phyloP scores from a whole-genome alignment of 192 early-diverging fungal species.

The Mortierella antarctica region DNA sequence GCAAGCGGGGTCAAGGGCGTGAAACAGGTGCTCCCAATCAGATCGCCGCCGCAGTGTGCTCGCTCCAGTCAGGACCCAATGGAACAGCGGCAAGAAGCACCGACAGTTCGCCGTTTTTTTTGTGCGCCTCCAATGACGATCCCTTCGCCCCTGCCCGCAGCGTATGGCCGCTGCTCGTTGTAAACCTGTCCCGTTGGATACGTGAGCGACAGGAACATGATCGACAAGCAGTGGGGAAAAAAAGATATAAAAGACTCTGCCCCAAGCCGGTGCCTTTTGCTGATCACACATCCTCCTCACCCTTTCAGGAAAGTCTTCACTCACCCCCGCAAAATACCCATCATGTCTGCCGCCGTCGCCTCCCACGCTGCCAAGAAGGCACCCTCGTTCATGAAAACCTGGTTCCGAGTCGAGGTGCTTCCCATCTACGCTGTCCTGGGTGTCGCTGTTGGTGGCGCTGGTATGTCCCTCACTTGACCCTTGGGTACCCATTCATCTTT shows the following conservation, averaged over 20 bases:
- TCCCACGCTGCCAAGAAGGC: conserved; percentile 63
- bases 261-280: not conserved
- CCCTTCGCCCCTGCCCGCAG: too few species aligned
- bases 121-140: too few species aligned
- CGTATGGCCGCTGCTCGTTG: too few species aligned
- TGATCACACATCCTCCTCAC: conserved; percentile 9
- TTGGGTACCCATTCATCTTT: too few species aligned
- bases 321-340: conserved; percentile 14
- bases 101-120: too few species aligned
- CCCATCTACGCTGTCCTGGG: conserved; percentile 68
- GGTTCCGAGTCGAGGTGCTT: conserved; percentile 68
- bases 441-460: conserved; percentile 54
- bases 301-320: conserved; percentile 4
- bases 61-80: too few species aligned
- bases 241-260: not conserved
- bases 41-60: too few species aligned
- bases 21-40: too few species aligned
- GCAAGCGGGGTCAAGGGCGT: too few species aligned
- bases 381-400: conserved; percentile 58
- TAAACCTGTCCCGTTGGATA: too few species aligned
- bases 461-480: conserved; percentile 6
- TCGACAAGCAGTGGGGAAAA: not conserved
- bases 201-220: too few species aligned
- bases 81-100: too few species aligned
- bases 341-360: conserved; percentile 60